Conservation (phyloP, 768 basidiomycete genomes). For the Fomitopsis pulvina region DNA sequence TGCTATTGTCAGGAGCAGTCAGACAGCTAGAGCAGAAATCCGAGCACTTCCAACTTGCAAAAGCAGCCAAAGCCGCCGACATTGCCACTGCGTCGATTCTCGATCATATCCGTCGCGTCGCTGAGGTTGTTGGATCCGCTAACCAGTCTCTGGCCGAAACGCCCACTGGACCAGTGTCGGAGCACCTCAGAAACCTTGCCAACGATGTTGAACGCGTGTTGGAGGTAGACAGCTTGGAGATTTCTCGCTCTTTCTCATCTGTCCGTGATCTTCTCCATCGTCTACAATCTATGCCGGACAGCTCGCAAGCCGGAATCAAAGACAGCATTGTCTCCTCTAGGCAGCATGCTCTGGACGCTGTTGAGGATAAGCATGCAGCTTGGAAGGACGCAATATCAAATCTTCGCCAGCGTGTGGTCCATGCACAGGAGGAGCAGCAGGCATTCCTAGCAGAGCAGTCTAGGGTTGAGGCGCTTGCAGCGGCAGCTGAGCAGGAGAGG, state of each 20-base stretch:
- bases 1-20: constrained; percentile 52
- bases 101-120: constrained; percentile 28
- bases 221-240: constrained; percentile 27
- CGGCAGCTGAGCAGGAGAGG: constrained; percentile 13
- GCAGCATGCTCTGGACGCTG: constrained; percentile 42
- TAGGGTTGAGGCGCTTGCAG: constrained; percentile 11
- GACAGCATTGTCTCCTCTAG: constrained; percentile 45
- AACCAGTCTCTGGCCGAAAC: constrained; percentile 29
- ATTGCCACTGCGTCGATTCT: constrained; percentile 29
- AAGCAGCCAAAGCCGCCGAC: constrained; percentile 50
- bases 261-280: constrained; percentile 47
- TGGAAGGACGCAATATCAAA: constrained; percentile 37
- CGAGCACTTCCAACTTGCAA: constrained; percentile 43
- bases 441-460: constrained; percentile 22
- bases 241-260: constrained; percentile 43
- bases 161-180: constrained; percentile 21
- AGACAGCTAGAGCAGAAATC: constrained; percentile 43
- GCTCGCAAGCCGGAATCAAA: constrained; percentile 37
- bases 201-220: constrained; percentile 30
- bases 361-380: constrained; percentile 37
- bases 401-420: constrained; percentile 29
- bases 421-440: constrained; percentile 36
- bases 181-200: constrained; percentile 31
- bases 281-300: constrained; percentile 45
- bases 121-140: constrained; percentile 32